Evolutionary conservation across 805 yeast genomes (phyloP).

Genomic region (Candida ponderosae): DNA sequence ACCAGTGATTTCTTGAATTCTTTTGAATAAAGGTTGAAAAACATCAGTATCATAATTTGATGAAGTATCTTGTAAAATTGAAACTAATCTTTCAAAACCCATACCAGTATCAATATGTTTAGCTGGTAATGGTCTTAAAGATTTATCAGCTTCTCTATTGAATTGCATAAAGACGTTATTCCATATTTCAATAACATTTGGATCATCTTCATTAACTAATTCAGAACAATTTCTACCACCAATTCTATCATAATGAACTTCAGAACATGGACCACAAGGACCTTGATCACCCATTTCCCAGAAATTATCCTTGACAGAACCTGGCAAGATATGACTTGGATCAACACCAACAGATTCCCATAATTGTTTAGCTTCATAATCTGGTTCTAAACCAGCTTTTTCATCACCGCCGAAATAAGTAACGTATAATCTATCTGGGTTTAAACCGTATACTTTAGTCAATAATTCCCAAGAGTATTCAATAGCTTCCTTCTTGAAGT

Average conservation of each 20-base stretch:
- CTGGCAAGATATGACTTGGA: constrained; percentile 90
- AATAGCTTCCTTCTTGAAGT: constrained; percentile 93
- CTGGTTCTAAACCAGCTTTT: constrained; percentile 78
- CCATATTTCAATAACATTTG: constrained; percentile 97
- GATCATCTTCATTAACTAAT: constrained; percentile 94
- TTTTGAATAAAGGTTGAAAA: constrained; percentile 78
- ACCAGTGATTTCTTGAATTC: constrained; percentile 88
- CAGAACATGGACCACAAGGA: constrained; percentile 99
- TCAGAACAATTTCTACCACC: constrained; percentile 95
- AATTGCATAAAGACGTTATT: constrained; percentile 94
- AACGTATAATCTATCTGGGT: constrained; percentile 77
- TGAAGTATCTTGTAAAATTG: constrained; percentile 81
- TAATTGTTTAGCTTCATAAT: constrained; percentile 80
- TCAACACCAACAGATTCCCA: constrained; percentile 88
- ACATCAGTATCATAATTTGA: constrained; percentile 98
- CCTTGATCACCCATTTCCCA: constrained; percentile 99
- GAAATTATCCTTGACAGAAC: constrained; percentile 84
- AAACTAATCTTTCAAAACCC: constrained; percentile 97
- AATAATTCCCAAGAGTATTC: constrained; percentile 85
- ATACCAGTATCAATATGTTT: constrained; percentile 97
- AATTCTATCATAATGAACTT: constrained; percentile 94
- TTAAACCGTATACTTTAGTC: constrained; percentile 77
- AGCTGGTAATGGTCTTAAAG: constrained; percentile 79
- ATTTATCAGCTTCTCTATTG: constrained; percentile 86
- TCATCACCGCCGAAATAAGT: constrained; percentile 95